Evolutionary conservation across 2,329 filamentous ascomycete genomes (phyloP), one percentile per base, ranked within the genome.

Genomic region (Tolypocladium endophyticum): DNA sequence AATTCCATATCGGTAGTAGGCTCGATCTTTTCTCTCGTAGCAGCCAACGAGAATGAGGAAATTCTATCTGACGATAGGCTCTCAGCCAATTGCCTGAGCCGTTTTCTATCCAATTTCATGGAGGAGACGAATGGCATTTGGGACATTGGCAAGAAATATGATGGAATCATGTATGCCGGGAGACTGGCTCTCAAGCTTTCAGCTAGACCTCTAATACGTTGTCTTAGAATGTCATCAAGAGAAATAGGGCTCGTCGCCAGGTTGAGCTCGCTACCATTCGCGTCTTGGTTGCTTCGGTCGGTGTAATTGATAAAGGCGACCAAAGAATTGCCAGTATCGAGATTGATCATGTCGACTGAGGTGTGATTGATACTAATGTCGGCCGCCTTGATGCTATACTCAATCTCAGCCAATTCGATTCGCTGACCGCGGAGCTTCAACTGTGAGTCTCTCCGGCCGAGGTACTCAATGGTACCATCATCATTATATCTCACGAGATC

Each of bases 351-450:
- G 6, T 39, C 53, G 33, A 39, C 53, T 2, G 35, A 35, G 1
- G 16, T 8, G 3, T 55, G 53, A 2, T 25, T 12, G 30, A 55
- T 23, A 7, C 35, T 25, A 4, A 1, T 14, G 4, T 58, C 5
- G 3, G 23, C 23, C 0, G 6, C 45, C 35, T 41, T 47, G 16
- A 60, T 53, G 9, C 30, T 25, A 5, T 63, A 35, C 57, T 65
- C 64, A 20, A 65, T 58, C 38, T 65, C 62, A 35, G 59, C 60
- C 30, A 62, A 56, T 54, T 66, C 64, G 28, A 67, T 57, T 9
- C 65, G 62, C 20, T 60, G 58, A 5, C 65, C 65, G 16, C 65
- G 58, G 2, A 66, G 62, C 56, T 68, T 67, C 38, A 67, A 60
- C 11, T 58, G 56, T 2, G 43, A 25, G 16, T 52, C 56, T n/a